phyloP scores from a whole-genome alignment of 495 filamentous ascomycete genomes.

The Penicillium atrosanguineum region DNA sequence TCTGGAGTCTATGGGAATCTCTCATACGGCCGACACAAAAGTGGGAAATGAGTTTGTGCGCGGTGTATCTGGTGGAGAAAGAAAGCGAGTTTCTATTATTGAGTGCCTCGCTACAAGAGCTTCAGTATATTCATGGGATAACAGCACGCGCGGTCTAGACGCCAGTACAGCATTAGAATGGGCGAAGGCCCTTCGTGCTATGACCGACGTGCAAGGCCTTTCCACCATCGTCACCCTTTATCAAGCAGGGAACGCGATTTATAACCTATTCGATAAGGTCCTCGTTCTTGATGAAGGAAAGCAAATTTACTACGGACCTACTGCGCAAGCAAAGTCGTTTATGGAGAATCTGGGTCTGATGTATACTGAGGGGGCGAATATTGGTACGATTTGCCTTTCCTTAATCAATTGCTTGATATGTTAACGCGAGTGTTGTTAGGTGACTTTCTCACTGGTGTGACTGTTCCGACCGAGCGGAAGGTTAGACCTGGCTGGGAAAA shows the following conservation, averaged over 20 bases:
- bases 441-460: conserved; percentile 66
- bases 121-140: conserved; percentile 57
- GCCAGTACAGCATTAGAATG: conserved; percentile 52
- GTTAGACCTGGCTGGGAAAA: conserved; percentile 28
- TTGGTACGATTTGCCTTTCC: too few relatives aligned
- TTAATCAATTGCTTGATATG: too few relatives aligned
- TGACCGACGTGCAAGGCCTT: conserved; percentile 39
- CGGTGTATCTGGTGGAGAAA: conserved; percentile 76
- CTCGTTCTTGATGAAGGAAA: conserved; percentile 61
- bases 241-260: conserved; percentile 59
- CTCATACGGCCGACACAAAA: conserved; percentile 71
- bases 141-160: conserved; percentile 58
- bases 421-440: too few relatives aligned
- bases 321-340: conserved; percentile 55
- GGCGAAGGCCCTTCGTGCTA: conserved; percentile 37
- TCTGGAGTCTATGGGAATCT: conserved; percentile 66
- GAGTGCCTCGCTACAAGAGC: conserved; percentile 57
- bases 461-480: conserved; percentile 59
- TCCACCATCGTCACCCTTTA: conserved; percentile 46
- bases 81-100: conserved; percentile 61
- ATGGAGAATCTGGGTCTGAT: conserved; percentile 65
- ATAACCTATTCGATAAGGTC: conserved; percentile 62
- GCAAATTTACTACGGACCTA: conserved; percentile 56
- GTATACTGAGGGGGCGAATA: too few relatives aligned
- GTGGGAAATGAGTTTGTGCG: conserved; percentile 75